Evolutionary conservation across 768 basidiomycete genomes (phyloP).

Genomic region (Pholiota molesta): DNA sequence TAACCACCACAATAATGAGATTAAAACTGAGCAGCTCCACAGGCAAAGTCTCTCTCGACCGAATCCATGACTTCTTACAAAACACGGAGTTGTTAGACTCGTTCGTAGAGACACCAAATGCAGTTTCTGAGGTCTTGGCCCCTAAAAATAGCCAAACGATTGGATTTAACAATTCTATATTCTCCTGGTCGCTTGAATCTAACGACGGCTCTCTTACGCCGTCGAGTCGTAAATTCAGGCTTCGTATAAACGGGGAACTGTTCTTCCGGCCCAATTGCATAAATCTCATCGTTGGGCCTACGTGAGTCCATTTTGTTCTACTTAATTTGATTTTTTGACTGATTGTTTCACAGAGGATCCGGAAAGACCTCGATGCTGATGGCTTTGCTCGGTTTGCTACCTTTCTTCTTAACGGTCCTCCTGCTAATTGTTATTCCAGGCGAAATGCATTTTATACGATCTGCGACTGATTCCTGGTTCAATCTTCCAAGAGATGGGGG

Average conservation of each 20-base stretch:
- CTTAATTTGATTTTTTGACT: not conserved
- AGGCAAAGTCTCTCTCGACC: slow-evolving; percentile 68
- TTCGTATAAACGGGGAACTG: slow-evolving; percentile 56
- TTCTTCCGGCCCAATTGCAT: slow-evolving; percentile 55
- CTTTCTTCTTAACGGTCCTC: not conserved
- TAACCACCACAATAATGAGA: not conserved
- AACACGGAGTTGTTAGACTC: slow-evolving; percentile 53
- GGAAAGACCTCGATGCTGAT: slow-evolving; percentile 67
- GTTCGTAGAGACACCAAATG: slow-evolving; percentile 29
- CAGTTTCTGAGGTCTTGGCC: not conserved
- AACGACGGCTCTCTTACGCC: slow-evolving; percentile 39
- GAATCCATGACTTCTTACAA: slow-evolving; percentile 45
- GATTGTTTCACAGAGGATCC: slow-evolving; percentile 28
- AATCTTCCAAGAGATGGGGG: slow-evolving; percentile 66
- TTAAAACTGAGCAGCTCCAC: not conserved
- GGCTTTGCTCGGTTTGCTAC: slow-evolving; percentile 40
- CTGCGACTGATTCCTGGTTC: slow-evolving; percentile 56
- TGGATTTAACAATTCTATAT: slow-evolving; percentile 56
- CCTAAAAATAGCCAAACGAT: slow-evolving; percentile 25
- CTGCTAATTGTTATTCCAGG: slow-evolving; percentile 27
- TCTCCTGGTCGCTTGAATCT: slow-evolving; percentile 53
- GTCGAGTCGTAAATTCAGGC: slow-evolving; percentile 50
- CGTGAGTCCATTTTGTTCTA: slow-evolving; percentile 25
- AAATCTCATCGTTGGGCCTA: slow-evolving; percentile 62
- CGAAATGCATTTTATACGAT: slow-evolving; percentile 62